A percentile compares a stretch with the other conserved stretches of the same genome.
Conservation (phyloP, 148 eudicot genomes). For the Polygonum maritimum region DNA sequence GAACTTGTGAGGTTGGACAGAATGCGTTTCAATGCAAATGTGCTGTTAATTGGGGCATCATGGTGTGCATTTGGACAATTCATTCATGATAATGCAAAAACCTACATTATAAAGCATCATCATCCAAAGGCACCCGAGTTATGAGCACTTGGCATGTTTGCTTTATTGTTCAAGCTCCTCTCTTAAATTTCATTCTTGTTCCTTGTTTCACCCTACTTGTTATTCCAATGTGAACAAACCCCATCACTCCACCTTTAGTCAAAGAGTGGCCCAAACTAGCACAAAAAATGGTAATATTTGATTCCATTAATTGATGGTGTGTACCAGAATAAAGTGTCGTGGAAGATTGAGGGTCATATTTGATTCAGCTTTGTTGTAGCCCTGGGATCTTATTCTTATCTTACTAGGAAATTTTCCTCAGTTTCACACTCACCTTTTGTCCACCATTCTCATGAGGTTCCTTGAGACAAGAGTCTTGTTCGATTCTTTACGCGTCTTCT, state of each 20-base stretch:
- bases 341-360: background rate
- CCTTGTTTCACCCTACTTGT: too few relatives aligned
- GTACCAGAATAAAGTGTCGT: background rate
- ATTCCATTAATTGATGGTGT: background rate
- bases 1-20: background rate
- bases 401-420: background rate
- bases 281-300: background rate
- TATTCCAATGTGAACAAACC: too few relatives aligned
- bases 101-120: too few relatives aligned
- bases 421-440: background rate
- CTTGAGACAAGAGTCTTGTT: slow-evolving; percentile 8
- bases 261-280: background rate
- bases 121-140: too few relatives aligned
- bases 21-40: background rate
- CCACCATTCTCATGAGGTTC: background rate
- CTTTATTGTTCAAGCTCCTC: too few relatives aligned
- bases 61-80: too few relatives aligned
- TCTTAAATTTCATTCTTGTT: too few relatives aligned
- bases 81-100: too few relatives aligned
- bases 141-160: too few relatives aligned
- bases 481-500: slow-evolving; percentile 8
- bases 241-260: background rate
- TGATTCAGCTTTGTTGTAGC: background rate
- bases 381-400: background rate
- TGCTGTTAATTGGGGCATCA: too few relatives aligned